Percentiles rank a stretch among this genome's conserved stretches.
phyloP scores from a whole-genome alignment of 2,329 filamentous ascomycete species.

The Penicillium sp. region DNA sequence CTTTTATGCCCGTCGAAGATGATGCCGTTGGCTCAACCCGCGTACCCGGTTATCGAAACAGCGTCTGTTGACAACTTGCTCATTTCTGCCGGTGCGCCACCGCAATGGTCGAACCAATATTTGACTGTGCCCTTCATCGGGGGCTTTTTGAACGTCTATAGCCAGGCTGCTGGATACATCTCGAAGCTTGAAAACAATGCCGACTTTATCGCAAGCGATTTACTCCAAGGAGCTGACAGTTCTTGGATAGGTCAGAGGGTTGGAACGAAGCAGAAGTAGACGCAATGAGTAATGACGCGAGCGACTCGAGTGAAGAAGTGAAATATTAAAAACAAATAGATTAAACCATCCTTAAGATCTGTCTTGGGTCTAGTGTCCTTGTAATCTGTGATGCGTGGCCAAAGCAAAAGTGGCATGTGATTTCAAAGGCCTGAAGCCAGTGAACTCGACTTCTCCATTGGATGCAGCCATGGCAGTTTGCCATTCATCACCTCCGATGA shows the following conservation, averaged over 20 bases:
- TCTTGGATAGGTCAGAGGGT: slow-evolving; percentile 12
- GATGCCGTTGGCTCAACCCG: slow-evolving; percentile 15
- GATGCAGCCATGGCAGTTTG: slow-evolving; percentile 10
- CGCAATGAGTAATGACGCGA: too few relatives aligned
- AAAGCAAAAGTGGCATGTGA: too few relatives aligned
- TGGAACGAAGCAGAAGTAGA: not conserved
- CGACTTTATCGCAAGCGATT: slow-evolving; percentile 17
- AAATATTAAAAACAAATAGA: too few relatives aligned
- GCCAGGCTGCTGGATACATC: slow-evolving; percentile 9
- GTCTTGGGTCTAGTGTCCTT: too few relatives aligned
- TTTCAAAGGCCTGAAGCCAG: too few relatives aligned
- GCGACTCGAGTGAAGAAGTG: too few relatives aligned
- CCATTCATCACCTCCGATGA: slow-evolving; percentile 13
- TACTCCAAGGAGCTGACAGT: slow-evolving; percentile 11
- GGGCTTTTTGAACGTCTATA: slow-evolving; percentile 15
- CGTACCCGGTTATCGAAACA: slow-evolving; percentile 18
- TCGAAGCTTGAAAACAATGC: slow-evolving; percentile 16
- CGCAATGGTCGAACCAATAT: slow-evolving; percentile 12
- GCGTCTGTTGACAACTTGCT: slow-evolving; percentile 22
- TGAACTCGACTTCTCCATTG: not conserved
- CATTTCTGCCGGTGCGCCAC: slow-evolving; percentile 9
- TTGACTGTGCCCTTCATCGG: slow-evolving; percentile 10
- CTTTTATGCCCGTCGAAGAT: slow-evolving; percentile 24
- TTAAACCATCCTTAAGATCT: too few relatives aligned
- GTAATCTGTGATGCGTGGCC: too few relatives aligned